A percentile compares a stretch with the other conserved stretches of the same genome.
These are phyloP conservation scores for Astragalus glycyphyllos DNA, from an alignment of 306 rosid genomes.

Conservation along the genomic window DNA sequence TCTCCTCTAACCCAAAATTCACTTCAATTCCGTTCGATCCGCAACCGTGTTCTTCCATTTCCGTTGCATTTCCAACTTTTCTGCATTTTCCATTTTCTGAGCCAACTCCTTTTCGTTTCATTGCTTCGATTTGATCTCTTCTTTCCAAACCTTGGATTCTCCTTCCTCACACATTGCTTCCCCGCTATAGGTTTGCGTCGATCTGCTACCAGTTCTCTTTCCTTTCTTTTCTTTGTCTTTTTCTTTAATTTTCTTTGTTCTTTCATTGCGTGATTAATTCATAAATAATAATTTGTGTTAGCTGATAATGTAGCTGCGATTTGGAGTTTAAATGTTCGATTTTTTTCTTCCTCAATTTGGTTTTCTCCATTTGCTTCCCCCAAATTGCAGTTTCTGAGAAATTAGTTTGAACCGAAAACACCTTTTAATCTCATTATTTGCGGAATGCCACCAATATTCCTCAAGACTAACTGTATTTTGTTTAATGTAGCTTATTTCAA, in stretches of 20 bases:
- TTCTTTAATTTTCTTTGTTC: background rate
- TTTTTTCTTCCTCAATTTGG: background rate
- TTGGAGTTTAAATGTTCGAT: slow-evolving; percentile 8
- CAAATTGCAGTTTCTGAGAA: slow-evolving; percentile 10
- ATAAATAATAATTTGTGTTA: background rate
- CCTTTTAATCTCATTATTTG: slow-evolving; percentile 1
- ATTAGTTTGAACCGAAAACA: background rate
- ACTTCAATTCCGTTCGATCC: slow-evolving; percentile 43
- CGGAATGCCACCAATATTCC: background rate
- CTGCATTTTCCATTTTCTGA: slow-evolving; percentile 4
- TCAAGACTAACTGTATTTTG: background rate
- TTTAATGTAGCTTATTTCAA: slow-evolving; percentile 36
- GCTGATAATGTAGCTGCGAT: slow-evolving; percentile 49
- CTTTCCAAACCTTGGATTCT: slow-evolving; percentile 1
- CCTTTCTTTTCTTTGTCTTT: background rate
- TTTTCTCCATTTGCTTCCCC: background rate
- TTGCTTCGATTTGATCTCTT: slow-evolving; percentile 30
- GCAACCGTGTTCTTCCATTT: slow-evolving; percentile 18
- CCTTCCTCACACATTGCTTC: slow-evolving; percentile 43
- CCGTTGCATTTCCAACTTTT: slow-evolving; percentile 31
- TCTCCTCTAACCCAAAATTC: slow-evolving; percentile 38
- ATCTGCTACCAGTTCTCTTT: slow-evolving; percentile 39
- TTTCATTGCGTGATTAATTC: slow-evolving; percentile 1
- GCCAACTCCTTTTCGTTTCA: background rate
- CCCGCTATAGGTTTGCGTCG: slow-evolving; percentile 40